These are phyloP conservation scores for Acanthamoeba rhysodes DNA, from an alignment of 208 protist genomes.

Conservation along the genomic window DNA sequence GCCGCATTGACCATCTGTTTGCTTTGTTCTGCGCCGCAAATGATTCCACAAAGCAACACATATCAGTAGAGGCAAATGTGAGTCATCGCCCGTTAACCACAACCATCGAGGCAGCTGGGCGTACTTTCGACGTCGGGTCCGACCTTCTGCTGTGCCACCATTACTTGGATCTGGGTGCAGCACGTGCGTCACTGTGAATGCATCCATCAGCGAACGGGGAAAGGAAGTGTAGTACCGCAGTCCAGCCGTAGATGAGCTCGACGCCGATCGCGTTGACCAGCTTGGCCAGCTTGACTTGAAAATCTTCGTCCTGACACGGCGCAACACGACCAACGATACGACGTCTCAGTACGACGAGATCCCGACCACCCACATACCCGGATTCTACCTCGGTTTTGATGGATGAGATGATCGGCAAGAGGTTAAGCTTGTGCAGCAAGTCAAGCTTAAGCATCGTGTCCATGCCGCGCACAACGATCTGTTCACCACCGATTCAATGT, in stretches of 20 bases:
- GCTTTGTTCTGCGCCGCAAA: neutral
- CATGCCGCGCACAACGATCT: conserved; percentile 47
- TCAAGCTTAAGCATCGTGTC: conserved; percentile 11
- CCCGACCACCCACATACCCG: neutral
- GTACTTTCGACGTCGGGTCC: conserved; percentile 23
- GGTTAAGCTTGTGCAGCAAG: conserved; percentile 48
- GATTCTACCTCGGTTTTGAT: neutral
- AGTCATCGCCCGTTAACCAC: too few species aligned
- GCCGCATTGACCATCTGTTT: conserved; percentile 24
- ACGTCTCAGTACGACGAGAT: neutral
- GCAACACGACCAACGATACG: neutral
- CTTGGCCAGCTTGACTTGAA: conserved; percentile 14
- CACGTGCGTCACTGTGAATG: neutral
- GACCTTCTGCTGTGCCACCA: conserved; percentile 40
- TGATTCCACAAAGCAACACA: too few species aligned
- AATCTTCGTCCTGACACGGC: conserved; percentile 20
- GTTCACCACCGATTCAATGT: too few species aligned
- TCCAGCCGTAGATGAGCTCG: conserved; percentile 49
- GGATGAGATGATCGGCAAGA: neutral
- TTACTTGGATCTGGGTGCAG: neutral
- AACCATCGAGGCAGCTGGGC: neutral
- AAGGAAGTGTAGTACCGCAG: neutral
- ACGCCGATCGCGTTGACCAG: conserved; percentile 21
- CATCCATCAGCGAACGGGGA: neutral
- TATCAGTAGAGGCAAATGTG: neutral